Evolutionary conservation across 148 eudicot genomes (phyloP), one percentile per base, ranked within the genome.

Genomic region (Nyssa sinensis): DNA sequence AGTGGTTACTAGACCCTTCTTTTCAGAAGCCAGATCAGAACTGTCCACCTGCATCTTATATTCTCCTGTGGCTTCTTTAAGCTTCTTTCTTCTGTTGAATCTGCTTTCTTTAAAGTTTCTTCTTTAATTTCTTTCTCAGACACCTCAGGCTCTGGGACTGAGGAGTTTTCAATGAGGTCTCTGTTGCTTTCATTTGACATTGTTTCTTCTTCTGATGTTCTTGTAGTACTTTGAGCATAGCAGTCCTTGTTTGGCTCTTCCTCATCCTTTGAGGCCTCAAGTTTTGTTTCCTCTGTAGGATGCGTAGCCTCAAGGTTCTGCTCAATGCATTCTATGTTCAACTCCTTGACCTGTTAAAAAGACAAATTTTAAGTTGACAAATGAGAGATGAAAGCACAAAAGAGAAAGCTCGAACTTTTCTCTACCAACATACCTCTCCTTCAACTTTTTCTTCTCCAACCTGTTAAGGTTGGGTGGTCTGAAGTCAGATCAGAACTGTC

Each of bases 181-280:
- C 73, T n/a, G 29, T 59, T 16, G 23, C 31, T 10, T 32, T 32
- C 27, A 3, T 37, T n/a, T n/a, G n/a, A n/a, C n/a, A n/a, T n/a
- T 5, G n/a, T 49, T 65, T 64, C 37, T 19, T 63, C 74, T 49
- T 72, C 78, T 63, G 37, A 49, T 55, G 47, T 13, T 69, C 41
- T 49, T 63, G 24, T 21, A 10, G 32, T 62, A 24, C 62, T 28
- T 51, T 57, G 28, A 75, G 66, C 76, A 47, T 74, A 77, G 53
- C 33, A 47, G 34, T 74, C 76, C 64, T 58, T 5, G 3, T 81
- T 77, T 31, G 63, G 34, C 55, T 74, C 70, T 57, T 75, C 51
- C 47, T 63, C 49, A 29, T 8, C 34, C 57, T 30, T 35, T 60
- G 66, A 25, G 69, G 31, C 19, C 13, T 35, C 27, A 1, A 14